phyloP scores from a whole-genome alignment of 495 filamentous ascomycete species.

The Hapsidospora chrysogenum region DNA sequence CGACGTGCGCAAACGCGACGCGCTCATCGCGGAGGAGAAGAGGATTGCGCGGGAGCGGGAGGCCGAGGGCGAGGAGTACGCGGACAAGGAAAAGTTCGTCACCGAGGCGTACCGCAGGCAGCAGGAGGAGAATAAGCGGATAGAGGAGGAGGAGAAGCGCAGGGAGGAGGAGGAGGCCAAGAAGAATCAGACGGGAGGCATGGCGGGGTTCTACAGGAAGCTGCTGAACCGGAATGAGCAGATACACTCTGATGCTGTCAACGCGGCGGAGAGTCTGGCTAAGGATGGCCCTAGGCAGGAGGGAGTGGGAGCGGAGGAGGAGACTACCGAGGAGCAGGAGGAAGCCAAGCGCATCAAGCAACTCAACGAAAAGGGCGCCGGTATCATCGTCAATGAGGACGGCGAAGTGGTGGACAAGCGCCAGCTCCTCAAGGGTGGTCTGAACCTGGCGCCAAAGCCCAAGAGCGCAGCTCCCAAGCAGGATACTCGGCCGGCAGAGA shows the following conservation, averaged over 20 bases:
- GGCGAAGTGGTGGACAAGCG: constrained; percentile 90
- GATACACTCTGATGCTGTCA: constrained; percentile 55
- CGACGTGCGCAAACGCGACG: constrained; percentile 75
- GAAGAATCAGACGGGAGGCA: constrained; percentile 51
- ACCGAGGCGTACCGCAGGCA: constrained; percentile 91
- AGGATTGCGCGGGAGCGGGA: constrained; percentile 75
- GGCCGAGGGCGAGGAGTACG: constrained; percentile 84
- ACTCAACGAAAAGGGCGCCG: constrained; percentile 50
- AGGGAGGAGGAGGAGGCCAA: constrained; percentile 53
- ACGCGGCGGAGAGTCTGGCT: constrained; percentile 47
- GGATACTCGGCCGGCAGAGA: constrained; percentile 14
- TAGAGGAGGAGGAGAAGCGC: constrained; percentile 66
- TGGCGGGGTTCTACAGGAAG: constrained; percentile 76
- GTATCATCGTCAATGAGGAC: constrained; percentile 74
- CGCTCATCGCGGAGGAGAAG: constrained; percentile 74
- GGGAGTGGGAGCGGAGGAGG: constrained; percentile 9
- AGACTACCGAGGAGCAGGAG: constrained; percentile 39
- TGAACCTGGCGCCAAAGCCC: constrained; percentile 60
- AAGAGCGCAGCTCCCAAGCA: constrained; percentile 19
- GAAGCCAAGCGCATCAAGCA: constrained; percentile 58
- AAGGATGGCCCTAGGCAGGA: constrained; percentile 26
- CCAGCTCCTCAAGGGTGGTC: constrained; percentile 69
- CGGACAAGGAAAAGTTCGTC: constrained; percentile 92
- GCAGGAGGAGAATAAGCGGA: constrained; percentile 61
- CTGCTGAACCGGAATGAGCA: constrained; percentile 64